phyloP scores from a whole-genome alignment of 1,284 basidiomycete species.

The Caloboletus inedulis region DNA sequence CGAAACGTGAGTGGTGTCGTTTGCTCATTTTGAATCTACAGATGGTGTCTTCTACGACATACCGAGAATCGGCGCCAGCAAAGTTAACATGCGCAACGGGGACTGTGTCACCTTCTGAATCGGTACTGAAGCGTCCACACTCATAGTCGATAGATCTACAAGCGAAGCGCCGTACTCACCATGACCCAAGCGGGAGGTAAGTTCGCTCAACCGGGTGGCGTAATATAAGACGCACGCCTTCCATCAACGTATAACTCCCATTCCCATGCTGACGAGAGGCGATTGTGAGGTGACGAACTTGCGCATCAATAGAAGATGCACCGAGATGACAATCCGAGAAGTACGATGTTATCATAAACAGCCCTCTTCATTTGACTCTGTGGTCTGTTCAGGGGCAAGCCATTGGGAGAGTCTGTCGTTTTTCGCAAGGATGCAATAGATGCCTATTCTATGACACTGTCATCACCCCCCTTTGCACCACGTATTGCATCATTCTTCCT shows the following conservation, averaged over 20 bases:
- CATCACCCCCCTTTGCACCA: conserved; percentile 15
- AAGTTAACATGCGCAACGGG: too few relatives aligned
- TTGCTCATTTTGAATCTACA: background rate
- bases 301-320: background rate
- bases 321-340: too few relatives aligned
- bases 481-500: conserved; percentile 22
- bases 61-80: background rate
- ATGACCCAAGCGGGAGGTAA: background rate
- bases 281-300: background rate
- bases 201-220: too few relatives aligned
- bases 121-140: too few relatives aligned
- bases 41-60: background rate
- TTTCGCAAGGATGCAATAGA: background rate
- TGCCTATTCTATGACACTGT: background rate
- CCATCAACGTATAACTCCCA: background rate
- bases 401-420: background rate
- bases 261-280: background rate
- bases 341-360: background rate
- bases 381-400: background rate
- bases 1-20: background rate
- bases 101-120: background rate
- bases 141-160: background rate
- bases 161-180: background rate
- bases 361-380: background rate
- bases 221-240: background rate